Conservation (phyloP, 2,329 filamentous ascomycete genomes). For the Pseudopyricularia cyperi region DNA sequence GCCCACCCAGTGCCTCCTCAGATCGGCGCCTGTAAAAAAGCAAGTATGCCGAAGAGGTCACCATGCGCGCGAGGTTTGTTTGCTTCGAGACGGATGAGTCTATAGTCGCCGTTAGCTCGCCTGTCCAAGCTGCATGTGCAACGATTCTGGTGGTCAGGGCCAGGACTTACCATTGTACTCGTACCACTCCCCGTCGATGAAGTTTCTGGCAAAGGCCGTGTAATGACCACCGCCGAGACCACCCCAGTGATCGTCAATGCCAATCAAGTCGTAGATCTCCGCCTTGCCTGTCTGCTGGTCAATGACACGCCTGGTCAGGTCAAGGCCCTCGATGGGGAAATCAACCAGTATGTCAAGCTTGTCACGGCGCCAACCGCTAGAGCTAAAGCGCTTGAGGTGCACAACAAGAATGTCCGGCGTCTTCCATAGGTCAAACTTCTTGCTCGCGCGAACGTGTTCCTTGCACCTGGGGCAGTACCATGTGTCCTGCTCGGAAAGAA, state of each 20-base stretch:
- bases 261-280: conserved; percentile 84
- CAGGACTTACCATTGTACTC: conserved; percentile 78
- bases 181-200: conserved; percentile 81
- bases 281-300: conserved; percentile 69
- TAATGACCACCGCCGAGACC: conserved; percentile 92
- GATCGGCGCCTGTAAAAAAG: conserved; percentile 91
- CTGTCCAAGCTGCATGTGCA: neutral
- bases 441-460: conserved; percentile 79
- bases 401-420: conserved; percentile 89
- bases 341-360: conserved; percentile 88
- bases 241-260: conserved; percentile 90
- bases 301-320: conserved; percentile 68
- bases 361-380: conserved; percentile 66
- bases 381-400: conserved; percentile 91
- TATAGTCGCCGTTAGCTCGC: conserved; percentile 18
- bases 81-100: conserved; percentile 61
- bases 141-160: neutral
- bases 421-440: conserved; percentile 97
- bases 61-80: conserved; percentile 45
- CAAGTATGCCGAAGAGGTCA: conserved; percentile 74
- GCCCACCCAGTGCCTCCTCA: conserved; percentile 62
- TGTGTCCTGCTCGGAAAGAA: conserved; percentile 86
- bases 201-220: conserved; percentile 88
- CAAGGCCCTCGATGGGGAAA: conserved; percentile 78
- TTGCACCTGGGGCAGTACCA: conserved; percentile 98